Evolutionary conservation across 1,139 yeast species (phyloP), one percentile per base, ranked within the genome.

Genomic region (Spencermartinsiella ligniputridi): DNA sequence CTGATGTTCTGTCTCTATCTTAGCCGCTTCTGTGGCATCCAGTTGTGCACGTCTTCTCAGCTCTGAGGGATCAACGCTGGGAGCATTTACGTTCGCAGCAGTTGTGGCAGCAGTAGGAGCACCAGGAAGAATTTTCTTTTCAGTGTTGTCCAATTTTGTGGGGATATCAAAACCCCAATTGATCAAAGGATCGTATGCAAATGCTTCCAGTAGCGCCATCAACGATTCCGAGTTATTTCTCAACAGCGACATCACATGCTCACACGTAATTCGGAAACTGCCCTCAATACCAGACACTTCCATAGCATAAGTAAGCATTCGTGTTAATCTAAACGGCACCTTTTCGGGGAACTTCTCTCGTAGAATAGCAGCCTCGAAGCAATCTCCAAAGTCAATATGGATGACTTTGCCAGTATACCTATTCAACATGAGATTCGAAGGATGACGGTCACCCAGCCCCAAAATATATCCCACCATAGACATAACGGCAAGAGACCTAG

Each of bases 281-380:
- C 99, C 99, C 66, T 94, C 98, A 50, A 94, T 89, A 15, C 98
- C 98, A 67, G 97, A 87, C 3, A 94, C 97, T 64, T 94, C 99
- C 97, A 94, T 92, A 0, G 98, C 99, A 65, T 89, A 90, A 27
- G 94, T 89, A 53, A 94, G 74, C 99, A 94, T 94, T 64, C 98
- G 75, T 0, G 99, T 94, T 50, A 94, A 75, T 64, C 99, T 76
- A 70, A 94, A 94, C 12, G 99, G 99, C 19, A 94, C 98, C 65
- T 90, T 90, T 62, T 94, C 99, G 0, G 99, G 99, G 64, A 85
- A 94, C 62, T 92, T 94, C 55, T 92, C 98, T 56, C 99, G 78
- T 51, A 94, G 69, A 45, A 92, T 89, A 0, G 99, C 98, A 1
- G 97, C 97, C 62, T 94, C 99, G 61, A 94, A 94, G 75, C 99